Evolutionary conservation across 2,329 filamentous ascomycete genomes (phyloP).

Genomic region (Mycosphaerella sp.): DNA sequence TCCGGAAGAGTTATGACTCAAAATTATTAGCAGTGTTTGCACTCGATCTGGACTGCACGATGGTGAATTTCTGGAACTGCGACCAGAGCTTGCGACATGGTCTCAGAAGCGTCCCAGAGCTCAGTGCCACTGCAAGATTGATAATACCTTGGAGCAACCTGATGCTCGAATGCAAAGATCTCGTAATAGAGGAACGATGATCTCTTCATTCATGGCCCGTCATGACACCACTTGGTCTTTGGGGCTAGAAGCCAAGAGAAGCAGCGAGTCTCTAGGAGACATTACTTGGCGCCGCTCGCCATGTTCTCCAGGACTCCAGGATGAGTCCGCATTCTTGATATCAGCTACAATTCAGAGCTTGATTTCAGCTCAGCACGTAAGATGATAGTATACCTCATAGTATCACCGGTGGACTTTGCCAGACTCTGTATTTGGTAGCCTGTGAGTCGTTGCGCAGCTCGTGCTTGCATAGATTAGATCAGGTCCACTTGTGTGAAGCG

Average conservation of each 20-base stretch:
- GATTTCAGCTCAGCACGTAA: background rate
- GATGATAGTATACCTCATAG: constrained; percentile 16
- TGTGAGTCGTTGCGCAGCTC: background rate
- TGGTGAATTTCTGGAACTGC: constrained; percentile 10
- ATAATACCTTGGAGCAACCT: constrained; percentile 19
- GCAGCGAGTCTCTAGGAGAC: constrained; percentile 9
- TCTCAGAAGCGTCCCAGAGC: constrained; percentile 36
- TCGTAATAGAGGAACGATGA: constrained; percentile 13
- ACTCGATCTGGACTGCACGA: constrained; percentile 11
- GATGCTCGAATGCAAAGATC: constrained; percentile 17
- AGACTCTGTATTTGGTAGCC: constrained; percentile 18
- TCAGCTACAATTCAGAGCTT: constrained; percentile 6
- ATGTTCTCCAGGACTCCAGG: constrained; percentile 15
- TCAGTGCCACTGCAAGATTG: constrained; percentile 7
- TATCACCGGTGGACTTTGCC: constrained; percentile 17
- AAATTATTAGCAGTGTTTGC: constrained; percentile 18
- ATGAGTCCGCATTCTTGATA: constrained; percentile 9
- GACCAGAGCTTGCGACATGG: constrained; percentile 27
- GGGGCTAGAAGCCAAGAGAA: constrained; percentile 14
- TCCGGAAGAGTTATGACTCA: constrained; percentile 15
- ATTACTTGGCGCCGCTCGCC: constrained; percentile 18
- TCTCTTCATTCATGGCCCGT: constrained; percentile 2
- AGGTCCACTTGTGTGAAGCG: constrained; percentile 33
- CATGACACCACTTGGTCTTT: constrained; percentile 12
- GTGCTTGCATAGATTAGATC: background rate